These are phyloP conservation scores for Phytophthora agathidicida DNA, from an alignment of 352 stramenopile genomes.

Conservation along the genomic window DNA sequence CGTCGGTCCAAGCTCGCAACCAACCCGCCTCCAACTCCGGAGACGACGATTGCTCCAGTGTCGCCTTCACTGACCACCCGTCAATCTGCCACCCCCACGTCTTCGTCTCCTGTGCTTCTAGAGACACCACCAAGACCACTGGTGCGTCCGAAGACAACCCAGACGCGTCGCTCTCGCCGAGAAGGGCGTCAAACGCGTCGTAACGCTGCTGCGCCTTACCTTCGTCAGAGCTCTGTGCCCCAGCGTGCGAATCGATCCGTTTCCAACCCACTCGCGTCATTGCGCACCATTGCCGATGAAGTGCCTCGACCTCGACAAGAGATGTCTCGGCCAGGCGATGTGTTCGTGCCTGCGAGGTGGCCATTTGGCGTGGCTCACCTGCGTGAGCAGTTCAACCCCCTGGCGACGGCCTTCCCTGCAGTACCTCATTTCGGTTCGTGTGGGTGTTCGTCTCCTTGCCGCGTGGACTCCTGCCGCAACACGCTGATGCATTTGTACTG, in stretches of 20 bases:
- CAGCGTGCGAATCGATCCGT: too few species aligned
- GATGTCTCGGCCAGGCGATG: not conserved
- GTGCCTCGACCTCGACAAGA: too few species aligned
- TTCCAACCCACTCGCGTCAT: too few species aligned
- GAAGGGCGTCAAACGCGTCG: not conserved
- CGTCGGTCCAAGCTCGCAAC: too few species aligned
- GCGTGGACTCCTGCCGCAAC: not conserved
- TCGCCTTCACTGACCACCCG: not conserved
- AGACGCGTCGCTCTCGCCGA: not conserved
- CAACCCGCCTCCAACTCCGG: too few species aligned
- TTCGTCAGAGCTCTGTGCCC: not conserved
- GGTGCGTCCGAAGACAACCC: not conserved
- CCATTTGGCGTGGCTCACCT: not conserved
- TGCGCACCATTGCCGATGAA: too few species aligned
- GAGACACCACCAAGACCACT: not conserved
- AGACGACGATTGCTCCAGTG: too few species aligned
- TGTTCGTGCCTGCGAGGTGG: conserved; percentile 1
- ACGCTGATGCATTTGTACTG: conserved; percentile 2
- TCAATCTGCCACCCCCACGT: not conserved
- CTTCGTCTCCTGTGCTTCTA: not conserved
- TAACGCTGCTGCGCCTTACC: not conserved
- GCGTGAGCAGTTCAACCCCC: conserved; percentile 4
- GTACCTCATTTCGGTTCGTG: conserved; percentile 3
- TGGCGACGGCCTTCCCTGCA: not conserved
- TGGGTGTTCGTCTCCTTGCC: not conserved